Base-by-base conservation (phyloP, 257 asterid genomes). In the Solanum piurae region DNA sequence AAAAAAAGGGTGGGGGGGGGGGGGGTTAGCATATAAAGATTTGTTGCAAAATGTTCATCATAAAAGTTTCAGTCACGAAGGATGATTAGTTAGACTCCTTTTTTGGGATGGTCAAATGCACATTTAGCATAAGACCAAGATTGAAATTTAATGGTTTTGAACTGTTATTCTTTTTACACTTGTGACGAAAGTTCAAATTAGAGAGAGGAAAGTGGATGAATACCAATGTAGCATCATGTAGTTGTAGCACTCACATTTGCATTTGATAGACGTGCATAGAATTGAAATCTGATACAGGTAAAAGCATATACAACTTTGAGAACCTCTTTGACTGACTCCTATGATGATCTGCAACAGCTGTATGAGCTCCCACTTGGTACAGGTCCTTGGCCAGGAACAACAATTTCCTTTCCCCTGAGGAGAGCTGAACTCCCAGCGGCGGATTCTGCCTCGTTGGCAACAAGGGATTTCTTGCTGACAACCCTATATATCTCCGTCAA, bases 401-500 rank as follows among this genome's bases (percentile, higher is more conserved):
- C 89, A 20, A 96, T 92, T 87, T 94, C 92, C 58, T 93, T 94
- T 86, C 98, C 99, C 90, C 89, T 92, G 58, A 96, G 94, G 88
- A 95, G 97, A 5, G 98, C 83, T 42, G 95, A 94, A 9, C 89
- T 92, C 66, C 99, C 98, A 87, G 93, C 97, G 1, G 94, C 93
- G 2, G 94, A 89, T 87, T 92, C 98, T 9, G 93, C 89, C 89
- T 96, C 94, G 12, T 95, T 95, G 58, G 99, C 97, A 85, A 92
- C 94, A 4, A 96, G 98, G 9, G 96, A 86, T 89, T 94, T 96
- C 91, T 95, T 96, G 94, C 95, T 93, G 83, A 91, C 94, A 49
- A 95, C 93, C 23, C 95, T 95, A 89, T 95, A 96, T 42, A 96
- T 96, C 92, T 95, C 97, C 12, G 95, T 91, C 60, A 95, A 89